These are phyloP conservation scores for Ceratocystis alfenasii DNA, from an alignment of 2,329 filamentous ascomycete species.

Conservation along the genomic window DNA sequence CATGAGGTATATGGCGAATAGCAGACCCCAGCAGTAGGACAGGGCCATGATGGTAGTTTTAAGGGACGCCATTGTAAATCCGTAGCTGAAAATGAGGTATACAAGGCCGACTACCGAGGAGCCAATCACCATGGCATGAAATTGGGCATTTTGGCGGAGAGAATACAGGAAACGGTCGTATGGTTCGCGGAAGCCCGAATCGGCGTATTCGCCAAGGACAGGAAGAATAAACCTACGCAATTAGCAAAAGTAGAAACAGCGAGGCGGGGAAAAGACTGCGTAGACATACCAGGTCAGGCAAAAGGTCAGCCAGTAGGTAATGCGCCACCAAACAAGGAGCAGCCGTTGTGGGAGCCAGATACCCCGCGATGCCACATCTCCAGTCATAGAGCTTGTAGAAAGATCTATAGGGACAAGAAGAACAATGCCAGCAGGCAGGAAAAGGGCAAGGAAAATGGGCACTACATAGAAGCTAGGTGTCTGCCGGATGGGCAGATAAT, in stretches of 20 bases:
- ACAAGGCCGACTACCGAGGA: constrained; percentile 59
- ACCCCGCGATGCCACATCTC: constrained; percentile 58
- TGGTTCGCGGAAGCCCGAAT: constrained; percentile 83
- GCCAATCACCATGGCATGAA: constrained; percentile 68
- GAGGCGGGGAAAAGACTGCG: not conserved
- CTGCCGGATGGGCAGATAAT: constrained; percentile 79
- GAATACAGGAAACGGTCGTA: constrained; percentile 73
- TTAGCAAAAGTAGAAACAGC: not conserved
- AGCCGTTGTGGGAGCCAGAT: constrained; percentile 76
- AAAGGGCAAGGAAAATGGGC: constrained; percentile 91
- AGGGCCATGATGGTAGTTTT: constrained; percentile 85
- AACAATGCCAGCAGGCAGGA: constrained; percentile 80
- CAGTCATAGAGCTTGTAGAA: constrained; percentile 66
- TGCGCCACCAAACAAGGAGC: constrained; percentile 80
- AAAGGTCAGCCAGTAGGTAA: constrained; percentile 96
- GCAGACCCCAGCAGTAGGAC: constrained; percentile 84
- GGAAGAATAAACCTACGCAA: constrained; percentile 73
- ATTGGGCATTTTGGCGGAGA: constrained; percentile 73
- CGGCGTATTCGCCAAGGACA: constrained; percentile 84
- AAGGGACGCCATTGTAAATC: constrained; percentile 57
- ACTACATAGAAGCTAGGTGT: constrained; percentile 83
- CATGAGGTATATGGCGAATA: constrained; percentile 93
- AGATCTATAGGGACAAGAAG: constrained; percentile 92
- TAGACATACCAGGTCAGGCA: constrained; percentile 68
- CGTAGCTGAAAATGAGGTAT: constrained; percentile 72